Evolutionary conservation across 2,329 filamentous ascomycete species (phyloP).

Genomic region (Arthrinium puccinioides): DNA sequence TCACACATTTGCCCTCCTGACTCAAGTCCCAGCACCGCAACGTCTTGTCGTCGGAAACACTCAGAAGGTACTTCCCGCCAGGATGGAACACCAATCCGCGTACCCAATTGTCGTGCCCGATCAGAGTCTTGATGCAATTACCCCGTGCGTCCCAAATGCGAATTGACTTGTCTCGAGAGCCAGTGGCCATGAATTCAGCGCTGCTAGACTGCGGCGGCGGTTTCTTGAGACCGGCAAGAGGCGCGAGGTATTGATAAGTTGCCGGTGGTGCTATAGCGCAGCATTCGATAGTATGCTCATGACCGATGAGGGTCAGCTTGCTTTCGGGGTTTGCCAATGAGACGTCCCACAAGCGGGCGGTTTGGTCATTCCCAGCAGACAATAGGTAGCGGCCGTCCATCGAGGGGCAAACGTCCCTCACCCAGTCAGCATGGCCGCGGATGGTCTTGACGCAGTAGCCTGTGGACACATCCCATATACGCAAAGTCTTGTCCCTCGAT

Average conservation of each 20-base stretch:
- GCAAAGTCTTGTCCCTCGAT: conserved; percentile 75
- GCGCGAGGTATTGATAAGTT: conserved; percentile 68
- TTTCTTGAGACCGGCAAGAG: conserved; percentile 76
- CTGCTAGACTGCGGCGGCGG: conserved; percentile 65
- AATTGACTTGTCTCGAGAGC: conserved; percentile 84
- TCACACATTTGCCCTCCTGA: conserved; percentile 87
- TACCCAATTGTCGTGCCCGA: conserved; percentile 93
- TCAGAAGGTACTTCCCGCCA: conserved; percentile 82
- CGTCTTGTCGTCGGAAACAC: conserved; percentile 83
- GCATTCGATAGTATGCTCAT: conserved; percentile 82
- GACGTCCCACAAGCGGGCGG: conserved; percentile 79
- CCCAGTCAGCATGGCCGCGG: conserved; percentile 79
- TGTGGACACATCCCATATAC: conserved; percentile 89
- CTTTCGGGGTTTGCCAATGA: conserved; percentile 60
- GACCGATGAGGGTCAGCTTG: conserved; percentile 74
- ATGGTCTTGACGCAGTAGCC: conserved; percentile 92
- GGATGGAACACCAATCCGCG: conserved; percentile 82
- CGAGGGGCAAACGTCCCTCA: conserved; percentile 79
- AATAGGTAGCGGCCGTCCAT: conserved; percentile 77
- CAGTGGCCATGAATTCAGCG: conserved; percentile 85
- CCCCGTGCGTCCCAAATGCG: conserved; percentile 83
- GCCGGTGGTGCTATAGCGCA: conserved; percentile 77
- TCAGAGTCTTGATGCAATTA: conserved; percentile 73
- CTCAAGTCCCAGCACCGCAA: conserved; percentile 88
- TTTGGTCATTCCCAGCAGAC: conserved; percentile 77